Evolutionary conservation across 805 yeast species (phyloP).

Genomic region (Candida wancherniae): DNA sequence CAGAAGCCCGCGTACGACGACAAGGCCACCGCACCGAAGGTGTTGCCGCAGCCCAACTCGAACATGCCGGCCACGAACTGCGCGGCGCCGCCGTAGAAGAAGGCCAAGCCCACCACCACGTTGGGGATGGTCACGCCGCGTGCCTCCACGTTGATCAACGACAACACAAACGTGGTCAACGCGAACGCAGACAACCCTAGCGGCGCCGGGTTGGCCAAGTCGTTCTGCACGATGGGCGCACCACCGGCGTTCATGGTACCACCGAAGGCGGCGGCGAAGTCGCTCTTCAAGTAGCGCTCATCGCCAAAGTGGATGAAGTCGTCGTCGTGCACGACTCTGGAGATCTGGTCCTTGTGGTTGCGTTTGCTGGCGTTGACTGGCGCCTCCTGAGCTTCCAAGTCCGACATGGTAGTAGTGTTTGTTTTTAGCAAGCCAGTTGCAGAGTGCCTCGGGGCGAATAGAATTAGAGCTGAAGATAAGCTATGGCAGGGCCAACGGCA

Average conservation of each 20-base stretch:
- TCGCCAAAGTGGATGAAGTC: conserved; percentile 69
- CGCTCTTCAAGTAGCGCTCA: conserved; percentile 59
- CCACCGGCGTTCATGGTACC: conserved; percentile 74
- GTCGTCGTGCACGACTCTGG: conserved; percentile 42
- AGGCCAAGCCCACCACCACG: conserved; percentile 60
- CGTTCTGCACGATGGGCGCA: conserved; percentile 38
- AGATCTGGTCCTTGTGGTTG: conserved; percentile 12
- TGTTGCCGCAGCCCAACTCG: conserved; percentile 71
- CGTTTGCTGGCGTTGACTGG: conserved; percentile 3
- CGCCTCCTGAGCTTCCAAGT: conserved; percentile 35
- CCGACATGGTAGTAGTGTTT: conserved; percentile 19
- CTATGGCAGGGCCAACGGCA: no score
- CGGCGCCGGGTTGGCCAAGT: conserved; percentile 70
- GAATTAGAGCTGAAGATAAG: no score
- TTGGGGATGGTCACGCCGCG: conserved; percentile 61
- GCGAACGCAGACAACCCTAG: conserved; percentile 71
- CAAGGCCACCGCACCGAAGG: conserved; percentile 67
- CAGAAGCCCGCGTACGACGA: conserved; percentile 69
- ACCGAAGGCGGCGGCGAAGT: conserved; percentile 63
- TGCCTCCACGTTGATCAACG: conserved; percentile 59
- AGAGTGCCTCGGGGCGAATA: no score
- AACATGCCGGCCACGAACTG: conserved; percentile 72
- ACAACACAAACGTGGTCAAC: conserved; percentile 60
- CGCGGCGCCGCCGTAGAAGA: conserved; percentile 69
- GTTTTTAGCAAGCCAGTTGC: no score